Evolutionary conservation across 805 yeast genomes (phyloP), one percentile per base, ranked within the genome.

Genomic region (Wickerhamomyces bovis): DNA sequence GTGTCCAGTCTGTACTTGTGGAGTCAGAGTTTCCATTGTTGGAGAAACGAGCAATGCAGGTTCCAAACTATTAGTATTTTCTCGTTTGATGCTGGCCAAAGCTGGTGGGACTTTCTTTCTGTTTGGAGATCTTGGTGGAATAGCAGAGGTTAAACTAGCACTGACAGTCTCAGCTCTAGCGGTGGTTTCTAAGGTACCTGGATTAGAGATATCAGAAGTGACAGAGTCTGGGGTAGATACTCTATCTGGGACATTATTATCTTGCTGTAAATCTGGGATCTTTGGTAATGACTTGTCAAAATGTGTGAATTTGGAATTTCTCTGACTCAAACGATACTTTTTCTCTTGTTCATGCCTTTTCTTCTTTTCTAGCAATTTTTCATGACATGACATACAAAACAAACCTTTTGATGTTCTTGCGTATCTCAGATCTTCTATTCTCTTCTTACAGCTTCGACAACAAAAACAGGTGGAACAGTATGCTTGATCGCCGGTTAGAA

Each of bases 341-440:
- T 31, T 62, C 57, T 51, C 64, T 49, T 57, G 57, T 54, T 81
- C 85, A 54, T 82, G 78, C 52, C 77, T 74, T 55, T 80, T 81
- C 68, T 89, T 83, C 60, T 83, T 83, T 40, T 83, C 89, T 61
- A 90, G 67, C 49, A 92, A 68, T 54, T 81, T 77, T 60, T 88
- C 90, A 66, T 94, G 97, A 64, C 99, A 92, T 25, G 77, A 72
- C 88, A 90, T 88, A 66, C 99, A 92, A 61, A 89, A 90, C 40
- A 92, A 70, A 0, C 98, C 98, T 58, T 86, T 90, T 38, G 90
- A 83, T 0, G 97, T 92, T 60, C 96, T 76, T 15, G 97, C 97
- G 63, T 94, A 94, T 54, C 89, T 75, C 53, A 90, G 70, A 66
- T 92, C 96, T 60, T 85, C 95, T 51, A 92, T 92, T 48, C 83